A percentile compares a stretch with the other conserved stretches of the same genome.
These are phyloP conservation scores for Penicillium egyptiacum DNA, from an alignment of 495 filamentous ascomycete species.

Conservation along the genomic window DNA sequence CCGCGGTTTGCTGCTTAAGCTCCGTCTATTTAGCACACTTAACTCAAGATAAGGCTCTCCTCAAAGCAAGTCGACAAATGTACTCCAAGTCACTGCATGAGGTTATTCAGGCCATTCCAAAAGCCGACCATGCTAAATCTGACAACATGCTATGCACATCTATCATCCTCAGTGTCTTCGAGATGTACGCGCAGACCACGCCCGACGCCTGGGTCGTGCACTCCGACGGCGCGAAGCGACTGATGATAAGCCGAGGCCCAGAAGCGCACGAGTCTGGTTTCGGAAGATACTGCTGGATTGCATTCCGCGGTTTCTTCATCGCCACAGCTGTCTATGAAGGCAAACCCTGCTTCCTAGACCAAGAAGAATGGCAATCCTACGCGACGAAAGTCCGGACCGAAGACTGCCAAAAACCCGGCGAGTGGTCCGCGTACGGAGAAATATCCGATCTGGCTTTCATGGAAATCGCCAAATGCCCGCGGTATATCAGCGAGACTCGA, in stretches of 20 bases:
- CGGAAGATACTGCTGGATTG: slow-evolving; percentile 31
- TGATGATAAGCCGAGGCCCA: slow-evolving; percentile 33
- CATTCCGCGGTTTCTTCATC: slow-evolving; percentile 37
- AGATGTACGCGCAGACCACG: slow-evolving; percentile 38
- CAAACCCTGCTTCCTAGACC: slow-evolving; percentile 34
- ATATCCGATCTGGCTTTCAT: slow-evolving; percentile 30
- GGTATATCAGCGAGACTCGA: slow-evolving; percentile 31
- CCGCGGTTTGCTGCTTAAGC: slow-evolving; percentile 33
- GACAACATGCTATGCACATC: slow-evolving; percentile 35
- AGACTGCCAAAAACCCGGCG: slow-evolving; percentile 28
- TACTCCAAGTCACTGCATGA: slow-evolving; percentile 31
- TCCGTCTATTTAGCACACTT: slow-evolving; percentile 33
- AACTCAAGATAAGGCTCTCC: slow-evolving; percentile 24
- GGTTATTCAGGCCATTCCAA: slow-evolving; percentile 24
- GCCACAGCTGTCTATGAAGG: slow-evolving; percentile 31
- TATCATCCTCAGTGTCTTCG: slow-evolving; percentile 40
- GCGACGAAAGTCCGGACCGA: slow-evolving; percentile 24
- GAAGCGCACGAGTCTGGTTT: slow-evolving; percentile 22
- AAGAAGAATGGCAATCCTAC: slow-evolving; percentile 31
- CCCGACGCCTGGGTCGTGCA: slow-evolving; percentile 36
- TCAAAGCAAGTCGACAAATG: slow-evolving; percentile 31
- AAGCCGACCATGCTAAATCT: slow-evolving; percentile 25
- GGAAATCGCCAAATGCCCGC: slow-evolving; percentile 35
- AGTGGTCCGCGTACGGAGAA: slow-evolving; percentile 26
- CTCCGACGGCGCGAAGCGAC: slow-evolving; percentile 28